Evolutionary conservation across 129 eudicot genomes (phyloP), one percentile per base, ranked within the genome.

Genomic region (Calendula officinalis): DNA sequence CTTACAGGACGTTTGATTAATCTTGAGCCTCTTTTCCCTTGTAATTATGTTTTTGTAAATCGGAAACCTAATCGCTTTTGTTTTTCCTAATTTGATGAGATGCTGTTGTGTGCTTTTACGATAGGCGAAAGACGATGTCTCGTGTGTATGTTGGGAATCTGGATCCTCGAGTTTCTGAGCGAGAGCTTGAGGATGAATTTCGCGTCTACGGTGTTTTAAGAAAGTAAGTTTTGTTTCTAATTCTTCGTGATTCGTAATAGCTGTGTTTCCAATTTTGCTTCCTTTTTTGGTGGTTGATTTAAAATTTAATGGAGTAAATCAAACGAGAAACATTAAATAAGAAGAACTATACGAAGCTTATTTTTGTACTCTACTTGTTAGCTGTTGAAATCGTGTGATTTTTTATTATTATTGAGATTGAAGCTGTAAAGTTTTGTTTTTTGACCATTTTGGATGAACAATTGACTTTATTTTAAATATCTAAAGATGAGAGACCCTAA

Each of bases 161-260:
- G 61, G 95, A 87, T 60, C 83, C 91, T 0, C 77, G 85, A 9
- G 88, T 84, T 60, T 48, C 88, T 0, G 95, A 87, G 70, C 83
- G 91, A 16, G 95, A 84, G 46, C 85, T 87, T 40, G 95, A 87
- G 70, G 95, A 84, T 68, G 95, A 87, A 46, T 87, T 87, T 54
- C 88, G 91, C 47, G 64, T 77, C 43, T 87, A 69, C 43, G 95
- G 95, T 36, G 95, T 87, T 65, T 62, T 87, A n/a, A 71, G 86
- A 38, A 86, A 85, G 94, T 78, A 75, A 49, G 67, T 53, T 61
- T 56, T 51, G 3, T 37, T 22, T 33, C 6, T 64, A 8, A 22
- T 22, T 22, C 30, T 56, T 8, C 12, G 1, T 42, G 60, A 6
- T 5, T 32, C 2, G 30, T 35, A 0, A 14, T 33, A 3, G 3